A percentile compares a stretch with the other conserved stretches of the same genome.
Evolutionary conservation across 768 basidiomycete genomes (phyloP).

Genomic region (Mycena maculata): DNA sequence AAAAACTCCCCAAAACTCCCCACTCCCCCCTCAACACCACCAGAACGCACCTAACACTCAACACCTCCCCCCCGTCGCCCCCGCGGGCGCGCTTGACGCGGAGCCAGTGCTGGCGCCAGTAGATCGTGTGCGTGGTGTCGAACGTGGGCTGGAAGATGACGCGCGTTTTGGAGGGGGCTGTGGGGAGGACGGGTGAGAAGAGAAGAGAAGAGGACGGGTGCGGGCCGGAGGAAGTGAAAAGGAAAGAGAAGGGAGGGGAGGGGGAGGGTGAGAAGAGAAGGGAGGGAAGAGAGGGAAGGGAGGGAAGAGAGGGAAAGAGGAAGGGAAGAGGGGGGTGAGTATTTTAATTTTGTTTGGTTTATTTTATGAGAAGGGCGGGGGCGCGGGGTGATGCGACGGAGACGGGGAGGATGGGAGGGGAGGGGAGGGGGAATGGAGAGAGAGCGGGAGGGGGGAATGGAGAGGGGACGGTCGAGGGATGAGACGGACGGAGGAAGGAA

Average conservation of each 20-base stretch:
- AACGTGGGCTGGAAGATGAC: constrained; percentile 91
- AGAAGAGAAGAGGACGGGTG: neutral
- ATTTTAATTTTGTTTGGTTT: no score
- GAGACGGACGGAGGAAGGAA: no score
- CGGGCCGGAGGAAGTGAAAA: no score
- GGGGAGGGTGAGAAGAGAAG: constrained; percentile 33
- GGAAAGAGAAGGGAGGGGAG: neutral
- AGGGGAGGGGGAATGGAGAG: neutral
- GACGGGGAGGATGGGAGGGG: neutral
- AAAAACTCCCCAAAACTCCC: neutral
- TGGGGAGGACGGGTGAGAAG: constrained; percentile 36
- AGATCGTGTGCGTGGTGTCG: constrained; percentile 91
- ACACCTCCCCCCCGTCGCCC: constrained; percentile 74
- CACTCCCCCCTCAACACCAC: neutral
- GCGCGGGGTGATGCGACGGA: neutral
- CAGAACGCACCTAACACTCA: constrained; percentile 77
- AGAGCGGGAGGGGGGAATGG: neutral
- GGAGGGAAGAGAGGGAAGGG: neutral
- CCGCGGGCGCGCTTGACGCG: constrained; percentile 65
- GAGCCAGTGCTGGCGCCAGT: constrained; percentile 87
- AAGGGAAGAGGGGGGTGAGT: neutral
- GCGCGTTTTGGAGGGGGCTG: constrained; percentile 78
- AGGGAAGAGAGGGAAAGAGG: neutral
- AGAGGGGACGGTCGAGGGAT: neutral
- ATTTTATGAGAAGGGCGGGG: neutral